phyloP scores from a whole-genome alignment of 352 stramenopile genomes.

The Globisporangium megalacanthum region DNA sequence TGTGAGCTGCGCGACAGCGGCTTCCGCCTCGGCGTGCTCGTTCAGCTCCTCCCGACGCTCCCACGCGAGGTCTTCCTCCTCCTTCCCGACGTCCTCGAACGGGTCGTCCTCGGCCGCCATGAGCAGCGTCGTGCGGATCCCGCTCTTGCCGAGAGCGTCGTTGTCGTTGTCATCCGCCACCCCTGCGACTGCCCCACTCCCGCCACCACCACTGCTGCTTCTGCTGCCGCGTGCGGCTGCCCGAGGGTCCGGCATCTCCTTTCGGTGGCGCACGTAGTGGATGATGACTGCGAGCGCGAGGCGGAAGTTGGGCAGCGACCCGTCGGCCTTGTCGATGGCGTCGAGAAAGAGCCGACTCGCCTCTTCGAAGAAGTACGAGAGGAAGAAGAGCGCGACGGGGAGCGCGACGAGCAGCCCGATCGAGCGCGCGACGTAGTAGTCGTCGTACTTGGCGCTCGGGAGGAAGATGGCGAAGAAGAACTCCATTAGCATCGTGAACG shows the following conservation, averaged over 20 bases:
- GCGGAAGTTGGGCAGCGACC: constrained; percentile 71
- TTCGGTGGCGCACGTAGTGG: constrained; percentile 69
- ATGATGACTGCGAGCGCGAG: constrained; percentile 69
- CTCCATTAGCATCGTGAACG: constrained; percentile 80
- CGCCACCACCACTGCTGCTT: not conserved
- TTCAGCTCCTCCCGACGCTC: constrained; percentile 25
- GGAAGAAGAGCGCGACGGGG: constrained; percentile 60
- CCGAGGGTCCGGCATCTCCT: constrained; percentile 35
- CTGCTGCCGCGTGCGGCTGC: too few relatives aligned
- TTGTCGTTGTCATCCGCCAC: not conserved
- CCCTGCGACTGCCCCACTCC: not conserved
- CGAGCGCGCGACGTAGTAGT: constrained; percentile 56
- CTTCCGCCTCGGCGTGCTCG: constrained; percentile 20
- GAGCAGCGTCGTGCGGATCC: constrained; percentile 19
- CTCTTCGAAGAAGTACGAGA: constrained; percentile 83
- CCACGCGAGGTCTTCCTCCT: constrained; percentile 48
- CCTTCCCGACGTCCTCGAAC: constrained; percentile 47
- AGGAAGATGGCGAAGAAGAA: constrained; percentile 85
- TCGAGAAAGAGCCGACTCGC: constrained; percentile 60
- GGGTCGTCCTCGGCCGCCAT: constrained; percentile 47
- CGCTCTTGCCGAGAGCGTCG: not conserved
- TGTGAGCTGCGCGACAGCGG: constrained; percentile 11
- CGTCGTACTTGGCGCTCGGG: constrained; percentile 64
- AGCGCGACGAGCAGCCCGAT: constrained; percentile 52
- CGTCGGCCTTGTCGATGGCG: constrained; percentile 66